A percentile compares a stretch with the other conserved stretches of the same genome.
Evolutionary conservation across 306 rosid genomes (phyloP).

Genomic region (barrel medic (Medicago truncatula)): MtrunA17r5.0-ANR NC_053048.1:36288001-36288500

Average conservation of each 20-base stretch:
- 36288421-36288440: constrained; percentile 8
- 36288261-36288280: too few relatives aligned
- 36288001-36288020: constrained; percentile 74
- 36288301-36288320: too few relatives aligned
- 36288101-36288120: constrained; percentile 58
- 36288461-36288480: constrained; percentile 4
- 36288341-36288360: not conserved
- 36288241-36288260: too few relatives aligned
- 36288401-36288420: not conserved
- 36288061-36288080: constrained; percentile 57
- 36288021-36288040: constrained; percentile 83
- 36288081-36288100: constrained; percentile 68
- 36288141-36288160: not conserved
- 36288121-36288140: constrained; percentile 10
- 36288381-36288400: not conserved
- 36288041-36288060: constrained; percentile 64
- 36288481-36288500: constrained; percentile 5
- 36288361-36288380: not conserved
- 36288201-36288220: not conserved
- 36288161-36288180: too few relatives aligned
- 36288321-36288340: not conserved
- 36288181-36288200: too few relatives aligned
- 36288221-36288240: too few relatives aligned
- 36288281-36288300: too few relatives aligned
- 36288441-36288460: constrained; percentile 1